Percentiles rank a stretch among this genome's conserved stretches.
phyloP scores from a whole-genome alignment of 140 eudicot genomes.

The Stevia rebaudiana region DNA sequence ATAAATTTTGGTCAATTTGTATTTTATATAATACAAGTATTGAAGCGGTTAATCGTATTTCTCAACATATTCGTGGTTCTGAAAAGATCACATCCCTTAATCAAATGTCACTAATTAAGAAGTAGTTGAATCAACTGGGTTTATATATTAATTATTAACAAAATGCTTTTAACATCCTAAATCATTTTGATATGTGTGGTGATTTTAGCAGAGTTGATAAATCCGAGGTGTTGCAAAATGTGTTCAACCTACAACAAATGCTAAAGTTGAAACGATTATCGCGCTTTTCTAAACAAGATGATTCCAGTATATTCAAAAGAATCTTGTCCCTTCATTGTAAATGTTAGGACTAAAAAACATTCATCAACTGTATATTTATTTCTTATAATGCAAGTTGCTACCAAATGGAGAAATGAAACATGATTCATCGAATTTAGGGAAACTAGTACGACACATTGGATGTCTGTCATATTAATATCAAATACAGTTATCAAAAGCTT shows the following conservation, averaged over 20 bases:
- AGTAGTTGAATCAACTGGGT: too few species aligned
- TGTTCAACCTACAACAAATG: neutral
- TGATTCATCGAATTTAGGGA: too few species aligned
- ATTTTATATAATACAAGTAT: too few species aligned
- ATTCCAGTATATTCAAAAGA: neutral
- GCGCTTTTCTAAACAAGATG: neutral
- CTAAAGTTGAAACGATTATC: neutral
- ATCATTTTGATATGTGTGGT: neutral
- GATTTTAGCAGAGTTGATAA: neutral
- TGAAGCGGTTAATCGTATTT: too few species aligned
- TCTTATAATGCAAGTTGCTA: neutral
- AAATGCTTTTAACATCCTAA: neutral
- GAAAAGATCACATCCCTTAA: too few species aligned
- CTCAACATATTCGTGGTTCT: too few species aligned
- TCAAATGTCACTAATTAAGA: too few species aligned
- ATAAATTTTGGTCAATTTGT: too few species aligned
- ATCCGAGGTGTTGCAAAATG: neutral
- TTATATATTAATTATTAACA: too few species aligned
- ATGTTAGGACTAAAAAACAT: constrained; percentile 15
- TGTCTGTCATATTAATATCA: neutral
- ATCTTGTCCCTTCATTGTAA: constrained; percentile 1
- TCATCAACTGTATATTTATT: neutral
- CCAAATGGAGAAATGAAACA: neutral
- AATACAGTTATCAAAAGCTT: neutral
- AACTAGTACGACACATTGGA: too few species aligned